phyloP scores from a whole-genome alignment of 2,329 filamentous ascomycete genomes.

The Chrysoporthe cubensis region DNA sequence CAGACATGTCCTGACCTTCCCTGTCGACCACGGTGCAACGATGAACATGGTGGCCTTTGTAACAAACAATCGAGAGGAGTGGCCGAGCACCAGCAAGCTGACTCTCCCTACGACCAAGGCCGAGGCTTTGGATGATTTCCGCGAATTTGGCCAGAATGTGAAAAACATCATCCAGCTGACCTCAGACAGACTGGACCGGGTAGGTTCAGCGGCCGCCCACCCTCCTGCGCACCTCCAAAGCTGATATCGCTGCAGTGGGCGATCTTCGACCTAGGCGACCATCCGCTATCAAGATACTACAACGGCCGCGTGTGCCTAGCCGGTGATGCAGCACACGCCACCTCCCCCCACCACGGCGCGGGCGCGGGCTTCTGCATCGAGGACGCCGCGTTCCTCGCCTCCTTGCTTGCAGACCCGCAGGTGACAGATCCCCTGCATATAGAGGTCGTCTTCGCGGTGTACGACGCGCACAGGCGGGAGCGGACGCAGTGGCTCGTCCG shows the following conservation, averaged over 20 bases:
- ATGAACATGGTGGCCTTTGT: conserved; percentile 56
- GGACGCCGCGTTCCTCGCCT: conserved; percentile 49
- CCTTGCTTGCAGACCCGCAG: conserved; percentile 49
- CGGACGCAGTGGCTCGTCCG: conserved; percentile 54
- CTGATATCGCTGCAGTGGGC: conserved; percentile 42
- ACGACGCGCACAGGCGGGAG: conserved; percentile 53
- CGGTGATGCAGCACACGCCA: conserved; percentile 67
- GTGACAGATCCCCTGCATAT: conserved; percentile 41
- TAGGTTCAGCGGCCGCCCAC: conserved; percentile 25
- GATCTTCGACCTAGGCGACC: conserved; percentile 50
- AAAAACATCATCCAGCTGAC: conserved; percentile 38
- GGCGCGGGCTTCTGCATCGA: conserved; percentile 63
- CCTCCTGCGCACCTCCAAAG: conserved; percentile 7
- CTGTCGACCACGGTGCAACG: conserved; percentile 56
- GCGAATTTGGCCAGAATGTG: conserved; percentile 39
- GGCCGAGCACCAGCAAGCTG: conserved; percentile 34
- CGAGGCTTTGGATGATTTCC: conserved; percentile 42
- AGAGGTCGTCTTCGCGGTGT: conserved; percentile 52
- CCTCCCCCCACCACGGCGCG: conserved; percentile 62
- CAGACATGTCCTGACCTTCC: conserved; percentile 65
- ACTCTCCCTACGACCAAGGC: conserved; percentile 37
- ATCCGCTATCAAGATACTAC: conserved; percentile 47
- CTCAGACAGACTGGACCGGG: conserved; percentile 36
- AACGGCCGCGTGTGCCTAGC: conserved; percentile 52
- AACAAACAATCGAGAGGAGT: conserved; percentile 37